These are phyloP conservation scores for Rhodotorula graminis DNA, from an alignment of 768 basidiomycete species.

Conservation along the genomic window DNA sequence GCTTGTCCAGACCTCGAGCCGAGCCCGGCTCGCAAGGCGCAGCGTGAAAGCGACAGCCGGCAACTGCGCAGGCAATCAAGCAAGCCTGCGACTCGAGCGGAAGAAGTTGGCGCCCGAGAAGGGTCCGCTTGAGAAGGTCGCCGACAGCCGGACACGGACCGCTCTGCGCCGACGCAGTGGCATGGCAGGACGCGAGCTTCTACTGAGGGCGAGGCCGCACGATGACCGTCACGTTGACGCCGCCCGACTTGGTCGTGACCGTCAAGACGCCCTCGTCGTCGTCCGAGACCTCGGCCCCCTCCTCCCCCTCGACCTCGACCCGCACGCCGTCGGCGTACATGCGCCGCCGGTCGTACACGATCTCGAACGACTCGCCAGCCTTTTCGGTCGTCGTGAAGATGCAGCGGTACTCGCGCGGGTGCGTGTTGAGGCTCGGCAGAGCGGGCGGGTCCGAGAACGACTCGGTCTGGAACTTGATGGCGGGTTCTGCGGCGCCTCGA, in stretches of 20 bases:
- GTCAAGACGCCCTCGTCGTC: conserved; percentile 5
- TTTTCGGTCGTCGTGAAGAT: conserved; percentile 16
- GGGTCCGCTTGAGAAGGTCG: no score
- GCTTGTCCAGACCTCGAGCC: no score
- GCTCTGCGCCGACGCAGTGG: no score
- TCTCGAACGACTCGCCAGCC: conserved; percentile 22
- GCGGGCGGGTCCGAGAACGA: conserved; percentile 28
- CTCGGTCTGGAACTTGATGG: conserved; percentile 27
- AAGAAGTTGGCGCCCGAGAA: no score
- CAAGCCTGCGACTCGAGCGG: no score
- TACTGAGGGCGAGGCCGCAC: conserved; percentile 14
- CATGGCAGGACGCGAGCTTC: background rate
- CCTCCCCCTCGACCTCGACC: conserved; percentile 22
- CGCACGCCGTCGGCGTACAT: conserved; percentile 36
- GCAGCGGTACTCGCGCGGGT: conserved; percentile 29
- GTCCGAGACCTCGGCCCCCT: conserved; percentile 7
- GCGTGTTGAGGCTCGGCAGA: background rate
- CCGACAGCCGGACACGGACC: no score
- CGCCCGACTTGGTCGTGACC: conserved; percentile 5
- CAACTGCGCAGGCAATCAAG: no score
- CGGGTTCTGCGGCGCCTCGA: background rate
- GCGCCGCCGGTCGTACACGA: conserved; percentile 31
- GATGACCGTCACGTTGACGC: conserved; percentile 3
- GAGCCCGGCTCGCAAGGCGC: no score
- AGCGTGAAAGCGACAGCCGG: no score